These are phyloP conservation scores for Pugionium dolabratum DNA, from an alignment of 345 rosid species.

Conservation along the genomic window DNA sequence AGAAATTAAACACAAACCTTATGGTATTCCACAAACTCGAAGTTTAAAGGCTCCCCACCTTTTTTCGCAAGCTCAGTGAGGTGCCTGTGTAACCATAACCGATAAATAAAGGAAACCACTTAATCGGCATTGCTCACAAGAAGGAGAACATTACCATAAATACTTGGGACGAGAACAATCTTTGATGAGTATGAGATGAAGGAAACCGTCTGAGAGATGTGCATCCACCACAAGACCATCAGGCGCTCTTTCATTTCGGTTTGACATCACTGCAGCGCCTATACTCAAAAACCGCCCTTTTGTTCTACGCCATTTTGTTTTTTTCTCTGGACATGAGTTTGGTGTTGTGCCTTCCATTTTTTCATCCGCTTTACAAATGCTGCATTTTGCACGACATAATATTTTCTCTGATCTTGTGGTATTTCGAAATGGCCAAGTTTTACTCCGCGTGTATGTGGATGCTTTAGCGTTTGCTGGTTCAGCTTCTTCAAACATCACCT, in stretches of 20 bases:
- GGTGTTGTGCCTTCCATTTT: conserved; percentile 36
- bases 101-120: too few species aligned
- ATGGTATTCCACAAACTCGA: conserved; percentile 84
- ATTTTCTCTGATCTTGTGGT: conserved; percentile 57
- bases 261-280: conserved; percentile 89
- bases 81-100: conserved; percentile 54
- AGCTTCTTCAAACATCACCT: conserved; percentile 65
- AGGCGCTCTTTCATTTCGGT: conserved; percentile 88
- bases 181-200: conserved; percentile 81
- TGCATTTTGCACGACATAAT: conserved; percentile 70
- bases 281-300: conserved; percentile 78
- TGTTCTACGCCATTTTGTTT: conserved; percentile 59
- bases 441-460: conserved; percentile 35
- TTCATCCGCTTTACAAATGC: conserved; percentile 53
- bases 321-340: conserved; percentile 44
- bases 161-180: conserved; percentile 83
- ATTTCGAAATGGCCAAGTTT: conserved; percentile 41
- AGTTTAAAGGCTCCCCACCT: conserved; percentile 76
- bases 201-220: conserved; percentile 89
- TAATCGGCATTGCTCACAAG: too few species aligned
- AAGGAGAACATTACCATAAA: conserved; percentile 60
- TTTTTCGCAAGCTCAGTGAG: conserved; percentile 85
- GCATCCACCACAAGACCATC: conserved; percentile 98
- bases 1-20: conserved; percentile 48
- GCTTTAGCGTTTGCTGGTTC: conserved; percentile 49